Evolutionary conservation across 768 basidiomycete species (phyloP), one percentile per base, ranked within the genome.

Genomic region (Nidula microcarpa): DNA sequence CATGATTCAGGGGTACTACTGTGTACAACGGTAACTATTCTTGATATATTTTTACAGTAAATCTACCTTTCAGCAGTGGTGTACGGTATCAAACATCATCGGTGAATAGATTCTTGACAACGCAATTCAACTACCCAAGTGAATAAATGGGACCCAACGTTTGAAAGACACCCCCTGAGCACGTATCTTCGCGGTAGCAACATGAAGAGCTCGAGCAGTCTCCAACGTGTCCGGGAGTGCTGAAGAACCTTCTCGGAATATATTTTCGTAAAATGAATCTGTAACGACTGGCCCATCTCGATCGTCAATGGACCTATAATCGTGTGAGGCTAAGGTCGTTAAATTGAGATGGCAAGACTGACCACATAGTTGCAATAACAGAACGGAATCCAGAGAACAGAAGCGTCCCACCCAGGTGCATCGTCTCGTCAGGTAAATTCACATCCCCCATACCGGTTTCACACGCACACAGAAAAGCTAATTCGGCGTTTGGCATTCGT

Each of bases 331-430:
- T 9, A 39, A n/a, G 8, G 37, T 8, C n/a, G 9, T 8, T 39
- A 8, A 39, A 39, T 39, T 9, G 8, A 39, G 9, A 8, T 45
- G 9, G 8, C 44, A 7, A 49, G 16, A 68, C 66, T 30, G 56
- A 61, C 71, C 73, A 73, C 65, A 74, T 66, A n/a, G 72, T 73
- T 3, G 56, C 70, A 16, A 74, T 53, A 3, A 62, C 59, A 39
- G 61, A 60, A 0, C 50, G 49, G 45, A 61, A 66, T 23, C 68
- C 66, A 6, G 62, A 63, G 9, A 65, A 55, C 36, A 60, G 65
- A 56, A 74, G 32, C 14, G 64, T 60, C 33, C 68, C 55, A 7
- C 65, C 64, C 0, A 75, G 54, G 58, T 72, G 64, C 51, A 71
- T 64, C 33, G 35, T 53, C 55, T 74, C 73, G 17, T 65, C 70